Conservation (phyloP, 129 eudicot genomes). For the Pseudognaphalium luteoalbum region DNA sequence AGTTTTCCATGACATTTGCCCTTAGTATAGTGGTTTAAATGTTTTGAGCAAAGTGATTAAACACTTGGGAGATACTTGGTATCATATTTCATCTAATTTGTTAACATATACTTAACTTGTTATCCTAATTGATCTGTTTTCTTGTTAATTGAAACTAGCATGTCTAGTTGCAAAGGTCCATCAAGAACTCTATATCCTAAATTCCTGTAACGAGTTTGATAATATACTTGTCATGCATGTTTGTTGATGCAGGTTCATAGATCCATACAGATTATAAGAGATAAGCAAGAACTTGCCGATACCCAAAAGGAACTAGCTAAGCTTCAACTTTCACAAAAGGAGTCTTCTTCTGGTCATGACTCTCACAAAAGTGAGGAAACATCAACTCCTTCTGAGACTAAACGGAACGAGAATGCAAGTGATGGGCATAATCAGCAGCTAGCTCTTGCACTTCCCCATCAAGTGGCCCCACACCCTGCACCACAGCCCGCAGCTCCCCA, state of each 20-base stretch:
- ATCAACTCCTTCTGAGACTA: conserved; percentile 26
- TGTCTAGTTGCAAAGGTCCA: no score
- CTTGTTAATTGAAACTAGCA: no score
- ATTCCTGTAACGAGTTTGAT: neutral
- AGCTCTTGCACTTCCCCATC: conserved; percentile 66
- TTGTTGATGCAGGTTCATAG: conserved; percentile 67
- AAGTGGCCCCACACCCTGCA: conserved; percentile 25
- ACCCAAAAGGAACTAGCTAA: conserved; percentile 83
- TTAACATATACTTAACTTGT: no score
- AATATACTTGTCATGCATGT: neutral
- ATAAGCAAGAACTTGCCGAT: conserved; percentile 88
- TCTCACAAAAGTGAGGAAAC: conserved; percentile 49
- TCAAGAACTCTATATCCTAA: no score
- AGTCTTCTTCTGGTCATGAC: conserved; percentile 41
- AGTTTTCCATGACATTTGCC: no score
- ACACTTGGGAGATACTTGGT: no score
- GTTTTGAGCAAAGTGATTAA: no score
- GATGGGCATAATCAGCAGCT: conserved; percentile 59
- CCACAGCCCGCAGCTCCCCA: neutral
- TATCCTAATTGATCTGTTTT: no score
- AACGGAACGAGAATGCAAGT: conserved; percentile 45
- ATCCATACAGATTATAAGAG: conserved; percentile 84
- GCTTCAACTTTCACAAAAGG: conserved; percentile 80
- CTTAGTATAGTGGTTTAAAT: no score
- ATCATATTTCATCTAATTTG: no score